Evolutionary conservation across 306 rosid species (phyloP).

Genomic region (Trifolium dubium): DNA sequence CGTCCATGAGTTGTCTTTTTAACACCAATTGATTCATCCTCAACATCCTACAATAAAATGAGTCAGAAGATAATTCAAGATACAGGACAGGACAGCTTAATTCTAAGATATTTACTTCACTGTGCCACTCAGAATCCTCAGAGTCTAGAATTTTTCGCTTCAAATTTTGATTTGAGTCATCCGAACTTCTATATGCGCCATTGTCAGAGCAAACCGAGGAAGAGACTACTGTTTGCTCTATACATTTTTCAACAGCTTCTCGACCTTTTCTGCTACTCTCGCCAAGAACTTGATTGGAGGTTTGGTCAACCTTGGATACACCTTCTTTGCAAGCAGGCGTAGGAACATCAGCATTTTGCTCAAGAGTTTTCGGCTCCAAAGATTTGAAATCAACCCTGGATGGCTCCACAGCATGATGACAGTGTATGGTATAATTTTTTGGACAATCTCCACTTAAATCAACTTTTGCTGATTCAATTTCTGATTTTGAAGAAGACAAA

Average conservation of each 20-base stretch:
- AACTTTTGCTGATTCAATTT: conserved; percentile 41
- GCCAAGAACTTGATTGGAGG: conserved; percentile 46
- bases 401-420: conserved; percentile 35
- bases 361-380: conserved; percentile 47
- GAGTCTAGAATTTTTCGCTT: conserved; percentile 65
- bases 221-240: conserved; percentile 61
- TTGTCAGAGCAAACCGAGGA: conserved; percentile 83
- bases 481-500: conserved; percentile 42
- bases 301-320: conserved; percentile 48
- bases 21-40: conserved; percentile 66
- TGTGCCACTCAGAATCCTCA: conserved; percentile 76
- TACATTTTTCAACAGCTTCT: conserved; percentile 49
- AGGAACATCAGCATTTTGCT: conserved; percentile 44
- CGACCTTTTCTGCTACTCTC: conserved; percentile 50
- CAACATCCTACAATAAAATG: conserved; percentile 60
- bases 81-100: conserved; percentile 14
- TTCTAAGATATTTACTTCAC: conserved; percentile 60
- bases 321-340: conserved; percentile 48
- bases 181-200: conserved; percentile 61
- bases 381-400: conserved; percentile 43
- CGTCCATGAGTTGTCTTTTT: conserved; percentile 54
- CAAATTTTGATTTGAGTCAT: conserved; percentile 43
- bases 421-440: conserved; percentile 42
- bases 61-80: conserved; percentile 27
- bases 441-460: conserved; percentile 42